These are phyloP conservation scores for Arabidopsis thaliana DNA, from an alignment of 345 rosid genomes.

Conservation along the genomic window DNA sequence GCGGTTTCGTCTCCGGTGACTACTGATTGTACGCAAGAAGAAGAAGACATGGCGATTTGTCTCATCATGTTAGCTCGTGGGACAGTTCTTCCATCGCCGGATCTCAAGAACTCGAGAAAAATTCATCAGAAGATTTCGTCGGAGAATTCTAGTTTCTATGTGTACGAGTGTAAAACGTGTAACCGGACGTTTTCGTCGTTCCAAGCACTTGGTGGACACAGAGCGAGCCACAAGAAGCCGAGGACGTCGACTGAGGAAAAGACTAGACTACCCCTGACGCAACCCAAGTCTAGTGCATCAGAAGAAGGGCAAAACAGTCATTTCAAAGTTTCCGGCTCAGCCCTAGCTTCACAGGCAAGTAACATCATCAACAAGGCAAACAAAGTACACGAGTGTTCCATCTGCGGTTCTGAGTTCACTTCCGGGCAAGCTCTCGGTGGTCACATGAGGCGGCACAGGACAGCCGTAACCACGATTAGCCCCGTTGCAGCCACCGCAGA, in stretches of 20 bases:
- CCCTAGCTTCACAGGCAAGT: constrained; percentile 51
- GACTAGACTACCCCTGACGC: constrained; percentile 30
- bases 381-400: constrained; percentile 90
- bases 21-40: constrained; percentile 64
- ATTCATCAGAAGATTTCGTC: constrained; percentile 40
- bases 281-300: constrained; percentile 10
- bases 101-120: constrained; percentile 47
- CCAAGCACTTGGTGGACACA: constrained; percentile 97
- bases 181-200: constrained; percentile 84
- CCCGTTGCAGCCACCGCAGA: constrained; percentile 16
- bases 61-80: constrained; percentile 82
- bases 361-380: constrained; percentile 43
- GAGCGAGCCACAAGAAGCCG: constrained; percentile 92
- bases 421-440: constrained; percentile 99
- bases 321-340: constrained; percentile 34
- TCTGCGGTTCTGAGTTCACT: constrained; percentile 86
- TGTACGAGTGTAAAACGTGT: constrained; percentile 93
- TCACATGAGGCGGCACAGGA: constrained; percentile 96
- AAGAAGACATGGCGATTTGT: constrained; percentile 93
- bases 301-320: constrained; percentile 41
- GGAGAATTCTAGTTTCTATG: constrained; percentile 59
- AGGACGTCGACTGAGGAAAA: constrained; percentile 48
- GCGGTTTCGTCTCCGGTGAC: constrained; percentile 54
- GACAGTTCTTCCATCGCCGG: constrained; percentile 33
- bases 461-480: constrained; percentile 35